Conservation (phyloP, 352 stramenopile genomes). For the Phytophthora cajani region DNA sequence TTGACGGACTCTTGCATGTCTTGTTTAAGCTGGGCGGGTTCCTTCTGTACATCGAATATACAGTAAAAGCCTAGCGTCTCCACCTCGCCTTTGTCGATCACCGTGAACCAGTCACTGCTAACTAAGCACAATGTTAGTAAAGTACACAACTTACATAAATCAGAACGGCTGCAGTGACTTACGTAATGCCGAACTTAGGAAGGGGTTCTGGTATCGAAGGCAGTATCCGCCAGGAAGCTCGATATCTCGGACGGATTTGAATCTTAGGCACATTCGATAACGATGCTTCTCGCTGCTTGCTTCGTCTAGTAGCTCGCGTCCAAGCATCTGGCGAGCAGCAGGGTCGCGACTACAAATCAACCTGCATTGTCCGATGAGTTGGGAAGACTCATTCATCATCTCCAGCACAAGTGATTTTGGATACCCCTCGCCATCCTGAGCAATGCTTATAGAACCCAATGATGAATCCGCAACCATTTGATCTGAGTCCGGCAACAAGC, state of each 20-base stretch:
- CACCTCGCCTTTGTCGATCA: conserved; percentile 47
- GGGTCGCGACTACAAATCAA: conserved; percentile 14
- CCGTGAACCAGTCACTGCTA: conserved; percentile 41
- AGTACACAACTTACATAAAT: neutral
- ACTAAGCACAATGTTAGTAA: conserved; percentile 35
- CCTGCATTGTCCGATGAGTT: conserved; percentile 24
- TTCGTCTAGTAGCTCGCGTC: conserved; percentile 11
- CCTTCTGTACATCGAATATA: conserved; percentile 50
- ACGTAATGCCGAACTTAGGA: conserved; percentile 43
- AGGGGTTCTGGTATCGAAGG: conserved; percentile 49
- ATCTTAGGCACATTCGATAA: conserved; percentile 47
- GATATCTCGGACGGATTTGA: conserved; percentile 49
- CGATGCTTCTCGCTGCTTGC: conserved; percentile 18
- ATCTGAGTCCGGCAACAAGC: conserved; percentile 28
- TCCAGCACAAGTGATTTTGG: conserved; percentile 23
- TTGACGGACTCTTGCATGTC: conserved; percentile 52
- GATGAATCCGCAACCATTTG: conserved; percentile 23
- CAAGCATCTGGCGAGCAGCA: conserved; percentile 6
- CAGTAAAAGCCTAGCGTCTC: conserved; percentile 46
- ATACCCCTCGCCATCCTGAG: conserved; percentile 15
- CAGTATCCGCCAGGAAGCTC: conserved; percentile 31
- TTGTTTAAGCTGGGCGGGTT: conserved; percentile 47
- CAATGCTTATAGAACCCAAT: neutral
- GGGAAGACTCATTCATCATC: conserved; percentile 24
- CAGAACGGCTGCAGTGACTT: neutral